Percentiles rank a stretch among this genome's conserved stretches.
These are phyloP conservation scores for Dendrostoma leiphaemia DNA, from an alignment of 2,329 filamentous ascomycete species.

Conservation along the genomic window DNA sequence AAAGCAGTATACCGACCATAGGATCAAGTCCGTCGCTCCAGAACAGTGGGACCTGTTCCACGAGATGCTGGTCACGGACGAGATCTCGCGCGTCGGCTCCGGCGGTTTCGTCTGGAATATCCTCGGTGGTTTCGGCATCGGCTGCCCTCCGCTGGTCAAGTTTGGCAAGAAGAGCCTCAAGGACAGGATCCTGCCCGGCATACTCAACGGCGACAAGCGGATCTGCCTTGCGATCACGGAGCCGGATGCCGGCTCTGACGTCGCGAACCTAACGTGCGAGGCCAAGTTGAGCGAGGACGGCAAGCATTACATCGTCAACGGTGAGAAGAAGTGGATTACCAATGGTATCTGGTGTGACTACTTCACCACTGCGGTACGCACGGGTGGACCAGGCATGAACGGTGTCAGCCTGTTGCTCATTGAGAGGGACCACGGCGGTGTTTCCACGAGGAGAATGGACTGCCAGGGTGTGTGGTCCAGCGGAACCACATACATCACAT, in stretches of 20 bases:
- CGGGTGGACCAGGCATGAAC: constrained; percentile 85
- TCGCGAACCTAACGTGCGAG: constrained; percentile 93
- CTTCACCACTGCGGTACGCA: constrained; percentile 95
- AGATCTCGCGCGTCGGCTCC: constrained; percentile 83
- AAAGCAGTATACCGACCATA: constrained; percentile 66
- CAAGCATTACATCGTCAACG: constrained; percentile 99
- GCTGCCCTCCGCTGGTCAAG: constrained; percentile 86
- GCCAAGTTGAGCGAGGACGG: constrained; percentile 92
- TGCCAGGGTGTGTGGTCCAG: constrained; percentile 96
- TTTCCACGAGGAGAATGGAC: constrained; percentile 93
- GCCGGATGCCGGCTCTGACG: constrained; percentile 90
- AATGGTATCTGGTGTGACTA: constrained; percentile 97
- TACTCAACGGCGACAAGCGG: constrained; percentile 89
- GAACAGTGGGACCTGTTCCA: constrained; percentile 99
- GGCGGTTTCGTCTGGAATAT: constrained; percentile 97
- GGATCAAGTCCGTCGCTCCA: constrained; percentile 72
- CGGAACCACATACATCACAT: constrained; percentile 95
- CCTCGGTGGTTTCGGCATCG: constrained; percentile 94
- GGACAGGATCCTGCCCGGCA: constrained; percentile 83
- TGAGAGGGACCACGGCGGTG: constrained; percentile 79
- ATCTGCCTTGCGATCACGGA: constrained; percentile 98
- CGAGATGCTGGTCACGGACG: constrained; percentile 92
- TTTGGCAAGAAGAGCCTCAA: constrained; percentile 84
- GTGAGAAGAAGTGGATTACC: constrained; percentile 99
- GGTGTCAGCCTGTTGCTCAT: constrained; percentile 89